A percentile compares a stretch with the other conserved stretches of the same genome.
Evolutionary conservation across 306 rosid genomes (phyloP).

Genomic region (Cucumis cinereus): DNA sequence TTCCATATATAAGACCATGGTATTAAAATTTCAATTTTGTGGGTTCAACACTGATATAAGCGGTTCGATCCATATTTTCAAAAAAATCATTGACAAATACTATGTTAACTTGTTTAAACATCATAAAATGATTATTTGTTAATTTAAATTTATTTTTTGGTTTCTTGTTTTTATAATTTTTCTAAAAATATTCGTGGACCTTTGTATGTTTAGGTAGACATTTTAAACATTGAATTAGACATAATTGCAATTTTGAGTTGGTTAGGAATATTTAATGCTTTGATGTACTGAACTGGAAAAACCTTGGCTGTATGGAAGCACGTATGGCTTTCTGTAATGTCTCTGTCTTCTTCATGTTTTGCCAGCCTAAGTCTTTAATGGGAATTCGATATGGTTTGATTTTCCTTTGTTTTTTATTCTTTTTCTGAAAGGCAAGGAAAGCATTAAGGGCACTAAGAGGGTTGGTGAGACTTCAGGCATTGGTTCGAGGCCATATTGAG

Average conservation of each 20-base stretch:
- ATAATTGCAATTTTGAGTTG: background rate
- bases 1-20: no score
- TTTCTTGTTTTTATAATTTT: no score
- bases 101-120: no score
- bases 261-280: background rate
- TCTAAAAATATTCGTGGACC: no score
- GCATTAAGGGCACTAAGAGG: conserved; percentile 76
- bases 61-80: no score
- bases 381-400: background rate
- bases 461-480: conserved; percentile 72
- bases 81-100: no score
- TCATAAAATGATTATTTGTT: no score
- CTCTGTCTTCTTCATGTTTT: conserved; percentile 20
- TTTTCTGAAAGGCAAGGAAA: conserved; percentile 52
- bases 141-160: no score
- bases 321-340: conserved; percentile 18
- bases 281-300: background rate
- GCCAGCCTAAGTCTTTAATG: conserved; percentile 14
- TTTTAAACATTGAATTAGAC: no score
- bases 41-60: no score
- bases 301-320: background rate
- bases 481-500: conserved; percentile 72
- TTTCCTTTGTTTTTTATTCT: background rate
- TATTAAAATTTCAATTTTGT: no score
- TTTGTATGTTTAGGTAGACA: no score